phyloP scores from a whole-genome alignment of 768 basidiomycete genomes.

The Serpula lacrymans region DNA sequence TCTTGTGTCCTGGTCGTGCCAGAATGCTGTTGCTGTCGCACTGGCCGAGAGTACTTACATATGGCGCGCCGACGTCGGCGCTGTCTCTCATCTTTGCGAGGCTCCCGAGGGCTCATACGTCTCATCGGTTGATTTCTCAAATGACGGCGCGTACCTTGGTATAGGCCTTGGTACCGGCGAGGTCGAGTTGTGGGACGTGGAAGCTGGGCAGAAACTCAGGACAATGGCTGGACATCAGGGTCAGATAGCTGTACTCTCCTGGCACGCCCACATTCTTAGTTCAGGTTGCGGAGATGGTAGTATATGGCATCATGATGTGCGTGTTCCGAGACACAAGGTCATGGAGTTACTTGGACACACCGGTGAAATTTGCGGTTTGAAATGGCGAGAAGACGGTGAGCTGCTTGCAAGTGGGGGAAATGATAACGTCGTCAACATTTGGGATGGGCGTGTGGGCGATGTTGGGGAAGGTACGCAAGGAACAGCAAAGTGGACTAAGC shows the following conservation, averaged over 20 bases:
- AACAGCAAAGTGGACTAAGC: constrained; percentile 84
- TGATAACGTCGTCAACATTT: constrained; percentile 97
- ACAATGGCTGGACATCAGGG: constrained; percentile 89
- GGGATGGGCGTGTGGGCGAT: constrained; percentile 81
- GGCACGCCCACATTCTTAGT: constrained; percentile 83
- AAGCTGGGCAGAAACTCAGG: constrained; percentile 71
- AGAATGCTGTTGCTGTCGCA: constrained; percentile 87
- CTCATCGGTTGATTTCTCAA: constrained; percentile 74
- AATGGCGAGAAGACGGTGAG: constrained; percentile 86
- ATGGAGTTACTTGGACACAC: constrained; percentile 87
- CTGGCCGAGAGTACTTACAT: constrained; percentile 85
- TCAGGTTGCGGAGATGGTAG: constrained; percentile 92
- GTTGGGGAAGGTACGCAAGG: constrained; percentile 49
- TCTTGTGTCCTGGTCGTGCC: constrained; percentile 82
- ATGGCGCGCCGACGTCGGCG: constrained; percentile 90
- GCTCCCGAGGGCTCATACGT: constrained; percentile 75
- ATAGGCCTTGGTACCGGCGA: constrained; percentile 78
- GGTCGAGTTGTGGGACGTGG: constrained; percentile 94
- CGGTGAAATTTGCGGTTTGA: constrained; percentile 90
- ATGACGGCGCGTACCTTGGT: constrained; percentile 77
- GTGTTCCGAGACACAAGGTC: constrained; percentile 82
- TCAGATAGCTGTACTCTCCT: constrained; percentile 81
- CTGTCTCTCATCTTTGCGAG: constrained; percentile 75
- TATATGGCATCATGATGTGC: constrained; percentile 96
- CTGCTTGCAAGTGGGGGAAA: constrained; percentile 93